phyloP scores from a whole-genome alignment of 768 basidiomycete genomes.

The Megacollybia marginata region DNA sequence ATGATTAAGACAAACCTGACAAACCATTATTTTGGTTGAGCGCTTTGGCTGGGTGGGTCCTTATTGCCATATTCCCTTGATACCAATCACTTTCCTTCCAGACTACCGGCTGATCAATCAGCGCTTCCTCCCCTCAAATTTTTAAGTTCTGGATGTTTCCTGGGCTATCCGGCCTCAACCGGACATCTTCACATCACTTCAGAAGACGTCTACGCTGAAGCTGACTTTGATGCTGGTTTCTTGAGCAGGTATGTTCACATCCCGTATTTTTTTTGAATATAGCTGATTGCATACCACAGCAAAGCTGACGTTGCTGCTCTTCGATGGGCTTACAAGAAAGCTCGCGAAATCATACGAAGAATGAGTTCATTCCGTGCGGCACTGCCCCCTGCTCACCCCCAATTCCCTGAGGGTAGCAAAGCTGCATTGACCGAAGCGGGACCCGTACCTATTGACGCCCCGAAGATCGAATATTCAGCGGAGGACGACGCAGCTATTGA shows the following conservation, averaged over 20 bases:
- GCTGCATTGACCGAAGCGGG: neutral
- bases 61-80: neutral
- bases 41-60: constrained; percentile 18
- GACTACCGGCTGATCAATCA: constrained; percentile 15
- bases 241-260: constrained; percentile 19
- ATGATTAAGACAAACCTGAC: constrained; percentile 20
- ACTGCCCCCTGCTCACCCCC: constrained; percentile 6
- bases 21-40: constrained; percentile 29
- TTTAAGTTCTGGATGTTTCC: constrained; percentile 16
- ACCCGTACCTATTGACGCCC: constrained; percentile 9
- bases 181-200: constrained; percentile 30
- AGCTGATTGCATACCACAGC: constrained; percentile 1
- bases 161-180: constrained; percentile 26
- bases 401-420: constrained; percentile 5
- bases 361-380: constrained; percentile 21
- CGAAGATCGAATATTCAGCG: constrained; percentile 9
- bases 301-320: constrained; percentile 21
- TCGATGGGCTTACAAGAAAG: constrained; percentile 29
- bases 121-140: constrained; percentile 15
- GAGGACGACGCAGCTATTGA: constrained; percentile 16
- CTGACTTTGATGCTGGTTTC: constrained; percentile 26
- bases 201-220: constrained; percentile 20
- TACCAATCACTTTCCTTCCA: constrained; percentile 7
- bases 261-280: neutral
- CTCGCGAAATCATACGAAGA: constrained; percentile 31